Conservation (phyloP, 129 eudicot species). For the Ambrosia artemisiifolia region DNA sequence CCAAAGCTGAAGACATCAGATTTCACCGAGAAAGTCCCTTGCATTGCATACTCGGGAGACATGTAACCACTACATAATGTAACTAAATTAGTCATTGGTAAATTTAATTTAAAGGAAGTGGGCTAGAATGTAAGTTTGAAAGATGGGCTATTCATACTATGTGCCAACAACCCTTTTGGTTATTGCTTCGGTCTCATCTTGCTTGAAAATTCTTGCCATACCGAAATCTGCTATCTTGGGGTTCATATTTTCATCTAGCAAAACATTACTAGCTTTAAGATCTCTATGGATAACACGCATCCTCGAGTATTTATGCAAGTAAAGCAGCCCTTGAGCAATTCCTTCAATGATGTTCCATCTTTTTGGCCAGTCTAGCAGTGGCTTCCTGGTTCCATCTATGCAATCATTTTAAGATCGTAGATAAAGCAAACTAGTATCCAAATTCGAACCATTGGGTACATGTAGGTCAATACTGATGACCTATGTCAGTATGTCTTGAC, state of each 20-base stretch:
- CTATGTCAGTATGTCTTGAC: too few relatives aligned
- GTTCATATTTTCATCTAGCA: not conserved
- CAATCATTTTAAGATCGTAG: not conserved
- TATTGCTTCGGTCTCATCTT: not conserved
- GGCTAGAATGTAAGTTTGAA: not conserved
- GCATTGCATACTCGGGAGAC: conserved; percentile 36
- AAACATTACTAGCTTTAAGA: not conserved
- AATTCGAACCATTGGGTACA: not conserved
- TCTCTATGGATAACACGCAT: conserved; percentile 1
- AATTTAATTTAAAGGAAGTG: not conserved
- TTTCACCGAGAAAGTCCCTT: conserved; percentile 24
- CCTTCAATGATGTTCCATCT: not conserved
- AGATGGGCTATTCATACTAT: not conserved
- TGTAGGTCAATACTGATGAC: not conserved
- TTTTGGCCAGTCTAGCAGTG: not conserved
- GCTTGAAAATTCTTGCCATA: not conserved
- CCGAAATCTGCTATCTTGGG: not conserved
- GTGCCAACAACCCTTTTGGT: not conserved
- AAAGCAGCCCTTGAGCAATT: not conserved
- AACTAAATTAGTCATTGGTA: not conserved
- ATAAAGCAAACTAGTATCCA: not conserved
- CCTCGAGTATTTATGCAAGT: not conserved
- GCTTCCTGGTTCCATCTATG: not conserved
- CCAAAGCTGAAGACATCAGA: conserved; percentile 37
- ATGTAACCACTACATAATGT: conserved; percentile 16